Percentiles rank a stretch among this genome's conserved stretches.
phyloP scores from a whole-genome alignment of 208 protist species.

The Trypanosoma platydactyli region DNA sequence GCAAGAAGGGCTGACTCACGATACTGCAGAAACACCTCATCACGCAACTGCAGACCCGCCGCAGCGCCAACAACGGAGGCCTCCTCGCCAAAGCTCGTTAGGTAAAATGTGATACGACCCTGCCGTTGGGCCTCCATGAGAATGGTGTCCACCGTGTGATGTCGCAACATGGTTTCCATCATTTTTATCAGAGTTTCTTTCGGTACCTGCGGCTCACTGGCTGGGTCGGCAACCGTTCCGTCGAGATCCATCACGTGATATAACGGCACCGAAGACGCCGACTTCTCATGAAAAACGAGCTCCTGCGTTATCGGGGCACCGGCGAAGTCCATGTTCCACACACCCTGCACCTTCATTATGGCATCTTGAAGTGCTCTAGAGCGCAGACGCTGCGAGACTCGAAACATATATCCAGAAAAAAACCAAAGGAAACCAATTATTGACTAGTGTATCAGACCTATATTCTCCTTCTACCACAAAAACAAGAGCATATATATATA shows the following conservation, averaged over 20 bases:
- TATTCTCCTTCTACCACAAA: neutral
- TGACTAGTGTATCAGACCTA: too few relatives aligned
- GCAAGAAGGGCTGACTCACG: constrained; percentile 81
- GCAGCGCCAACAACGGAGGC: constrained; percentile 89
- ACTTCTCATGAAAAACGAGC: constrained; percentile 48
- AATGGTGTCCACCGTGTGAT: constrained; percentile 93
- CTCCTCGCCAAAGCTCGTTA: constrained; percentile 97
- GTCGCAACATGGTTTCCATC: constrained; percentile 91
- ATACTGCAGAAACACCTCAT: constrained; percentile 96
- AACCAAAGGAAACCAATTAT: neutral
- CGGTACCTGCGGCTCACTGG: constrained; percentile 12
- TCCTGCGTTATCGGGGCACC: constrained; percentile 42
- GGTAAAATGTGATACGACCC: constrained; percentile 97
- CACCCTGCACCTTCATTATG: constrained; percentile 42
- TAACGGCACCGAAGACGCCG: constrained; percentile 39
- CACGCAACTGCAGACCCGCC: constrained; percentile 82
- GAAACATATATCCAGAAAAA: constrained; percentile 12
- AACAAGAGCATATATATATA: constrained; percentile 10
- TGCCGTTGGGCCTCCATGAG: constrained; percentile 94
- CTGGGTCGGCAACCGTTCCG: constrained; percentile 34
- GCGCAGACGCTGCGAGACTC: constrained; percentile 3
- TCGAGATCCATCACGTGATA: constrained; percentile 71
- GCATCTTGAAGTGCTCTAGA: constrained; percentile 32
- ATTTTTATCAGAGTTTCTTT: constrained; percentile 51
- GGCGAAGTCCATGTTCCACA: constrained; percentile 75